A percentile compares a stretch with the other conserved stretches of the same genome.
phyloP scores from a whole-genome alignment of 192 early-diverging fungal species.

The Entomortierella lignicola region DNA sequence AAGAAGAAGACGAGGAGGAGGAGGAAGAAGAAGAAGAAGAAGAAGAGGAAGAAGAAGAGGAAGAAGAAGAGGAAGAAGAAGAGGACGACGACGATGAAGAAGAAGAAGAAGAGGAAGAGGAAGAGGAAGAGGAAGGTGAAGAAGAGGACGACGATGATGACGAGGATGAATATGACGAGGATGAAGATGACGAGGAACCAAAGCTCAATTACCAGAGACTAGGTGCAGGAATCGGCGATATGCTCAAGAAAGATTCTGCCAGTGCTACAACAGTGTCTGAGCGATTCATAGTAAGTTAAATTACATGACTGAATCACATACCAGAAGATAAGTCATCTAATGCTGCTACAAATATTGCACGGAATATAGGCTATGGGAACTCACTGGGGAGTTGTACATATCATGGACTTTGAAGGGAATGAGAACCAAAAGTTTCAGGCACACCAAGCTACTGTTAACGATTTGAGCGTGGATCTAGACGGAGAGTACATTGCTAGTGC shows the following conservation, averaged over 20 bases:
- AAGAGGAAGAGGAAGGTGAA: slow-evolving; percentile 21
- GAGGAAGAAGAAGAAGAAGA: slow-evolving; percentile 38
- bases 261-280: slow-evolving; percentile 83
- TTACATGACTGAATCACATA: background rate
- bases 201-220: slow-evolving; percentile 91
- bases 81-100: slow-evolving; percentile 59
- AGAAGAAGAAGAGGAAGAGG: slow-evolving; percentile 1
- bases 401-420: slow-evolving; percentile 94
- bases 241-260: slow-evolving; percentile 90
- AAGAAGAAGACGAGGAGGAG: slow-evolving; percentile 12
- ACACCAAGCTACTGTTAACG: slow-evolving; percentile 90
- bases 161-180: slow-evolving; percentile 48
- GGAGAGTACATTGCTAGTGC: slow-evolving; percentile 94
- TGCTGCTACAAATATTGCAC: background rate
- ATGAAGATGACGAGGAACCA: slow-evolving; percentile 91
- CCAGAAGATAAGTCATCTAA: background rate
- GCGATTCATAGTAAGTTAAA: slow-evolving; percentile 78
- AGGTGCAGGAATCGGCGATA: slow-evolving; percentile 75
- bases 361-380: slow-evolving; percentile 80
- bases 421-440: slow-evolving; percentile 84
- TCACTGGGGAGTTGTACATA: slow-evolving; percentile 89
- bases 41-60: slow-evolving; percentile 45
- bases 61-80: slow-evolving; percentile 43
- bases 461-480: slow-evolving; percentile 84
- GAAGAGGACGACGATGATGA: slow-evolving; percentile 40